A percentile compares a stretch with the other conserved stretches of the same genome.
phyloP scores from a whole-genome alignment of 1,284 basidiomycete genomes.

The Pyrrhoderma noxium region DNA sequence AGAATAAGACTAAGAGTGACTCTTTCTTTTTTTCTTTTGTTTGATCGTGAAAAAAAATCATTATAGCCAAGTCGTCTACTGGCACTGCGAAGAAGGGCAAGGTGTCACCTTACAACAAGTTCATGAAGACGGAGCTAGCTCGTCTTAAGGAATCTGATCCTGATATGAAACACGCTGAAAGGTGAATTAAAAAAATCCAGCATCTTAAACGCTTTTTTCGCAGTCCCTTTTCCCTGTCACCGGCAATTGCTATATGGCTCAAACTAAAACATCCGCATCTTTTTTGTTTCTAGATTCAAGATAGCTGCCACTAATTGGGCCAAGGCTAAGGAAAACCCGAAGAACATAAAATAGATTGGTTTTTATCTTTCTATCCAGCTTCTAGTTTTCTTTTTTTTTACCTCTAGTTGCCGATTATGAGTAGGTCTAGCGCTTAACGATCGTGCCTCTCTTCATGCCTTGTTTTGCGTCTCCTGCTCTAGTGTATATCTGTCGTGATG shows the following conservation, averaged over 20 bases:
- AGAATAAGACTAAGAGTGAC: too few species aligned
- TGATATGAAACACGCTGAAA: constrained; percentile 59
- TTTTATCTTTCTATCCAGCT: too few species aligned
- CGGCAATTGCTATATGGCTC: too few species aligned
- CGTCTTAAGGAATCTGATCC: constrained; percentile 67
- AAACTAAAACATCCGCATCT: neutral
- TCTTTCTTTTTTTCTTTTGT: too few species aligned
- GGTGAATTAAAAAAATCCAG: constrained; percentile 39
- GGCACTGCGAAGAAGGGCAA: constrained; percentile 38
- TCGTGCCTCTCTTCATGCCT: neutral
- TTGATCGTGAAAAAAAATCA: too few species aligned
- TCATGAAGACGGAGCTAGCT: constrained; percentile 64
- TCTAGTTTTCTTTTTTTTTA: constrained; percentile 7
- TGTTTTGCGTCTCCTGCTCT: neutral
- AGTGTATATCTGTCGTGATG: too few species aligned
- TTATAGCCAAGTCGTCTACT: constrained; percentile 30
- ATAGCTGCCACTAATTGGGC: constrained; percentile 71
- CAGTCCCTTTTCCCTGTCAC: too few species aligned
- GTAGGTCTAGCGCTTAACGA: neutral
- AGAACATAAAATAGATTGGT: constrained; percentile 25
- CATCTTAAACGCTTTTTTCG: too few species aligned
- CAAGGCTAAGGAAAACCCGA: constrained; percentile 60
- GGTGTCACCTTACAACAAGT: constrained; percentile 68
- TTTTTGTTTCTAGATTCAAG: constrained; percentile 49
- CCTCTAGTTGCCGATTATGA: constrained; percentile 18